Evolutionary conservation across 305 asterid species (phyloP).

Genomic region (Fraxinus albicans): DNA sequence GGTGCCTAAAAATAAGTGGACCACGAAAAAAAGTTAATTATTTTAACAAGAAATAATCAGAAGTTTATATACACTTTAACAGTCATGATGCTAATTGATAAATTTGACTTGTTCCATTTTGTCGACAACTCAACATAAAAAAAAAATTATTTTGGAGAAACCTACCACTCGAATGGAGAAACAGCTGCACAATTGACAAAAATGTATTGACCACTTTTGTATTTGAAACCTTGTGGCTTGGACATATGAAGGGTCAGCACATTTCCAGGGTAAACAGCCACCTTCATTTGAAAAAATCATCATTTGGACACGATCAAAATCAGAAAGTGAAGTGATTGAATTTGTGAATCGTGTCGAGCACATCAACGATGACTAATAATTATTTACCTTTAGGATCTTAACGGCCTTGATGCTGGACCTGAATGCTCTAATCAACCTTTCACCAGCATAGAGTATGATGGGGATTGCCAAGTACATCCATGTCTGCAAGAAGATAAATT

Average conservation of each 20-base stretch:
- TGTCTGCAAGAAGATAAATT: conserved; percentile 40
- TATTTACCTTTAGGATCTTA: conserved; percentile 63
- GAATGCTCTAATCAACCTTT: conserved; percentile 66
- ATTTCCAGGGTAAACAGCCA: conserved; percentile 84
- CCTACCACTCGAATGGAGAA: conserved; percentile 83
- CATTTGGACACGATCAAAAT: neutral
- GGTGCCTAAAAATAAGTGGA: conserved; percentile 60
- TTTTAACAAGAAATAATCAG: neutral
- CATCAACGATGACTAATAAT: neutral
- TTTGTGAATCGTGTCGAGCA: neutral
- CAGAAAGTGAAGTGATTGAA: neutral
- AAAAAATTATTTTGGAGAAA: neutral
- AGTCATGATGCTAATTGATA: neutral
- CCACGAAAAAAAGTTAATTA: conserved; percentile 16
- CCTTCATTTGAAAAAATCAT: conserved; percentile 34
- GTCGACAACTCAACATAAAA: neutral
- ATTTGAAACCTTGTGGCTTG: conserved; percentile 83
- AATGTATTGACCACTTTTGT: conserved; percentile 85
- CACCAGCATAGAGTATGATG: conserved; percentile 53
- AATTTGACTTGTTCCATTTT: neutral
- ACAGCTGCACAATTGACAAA: conserved; percentile 88
- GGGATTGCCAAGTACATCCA: conserved; percentile 86
- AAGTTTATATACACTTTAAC: conserved; percentile 1
- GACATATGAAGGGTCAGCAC: conserved; percentile 85
- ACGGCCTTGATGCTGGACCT: conserved; percentile 76